Base-by-base conservation (phyloP, 208 protist genomes). In the Trypanosoma cruzi region DNA sequence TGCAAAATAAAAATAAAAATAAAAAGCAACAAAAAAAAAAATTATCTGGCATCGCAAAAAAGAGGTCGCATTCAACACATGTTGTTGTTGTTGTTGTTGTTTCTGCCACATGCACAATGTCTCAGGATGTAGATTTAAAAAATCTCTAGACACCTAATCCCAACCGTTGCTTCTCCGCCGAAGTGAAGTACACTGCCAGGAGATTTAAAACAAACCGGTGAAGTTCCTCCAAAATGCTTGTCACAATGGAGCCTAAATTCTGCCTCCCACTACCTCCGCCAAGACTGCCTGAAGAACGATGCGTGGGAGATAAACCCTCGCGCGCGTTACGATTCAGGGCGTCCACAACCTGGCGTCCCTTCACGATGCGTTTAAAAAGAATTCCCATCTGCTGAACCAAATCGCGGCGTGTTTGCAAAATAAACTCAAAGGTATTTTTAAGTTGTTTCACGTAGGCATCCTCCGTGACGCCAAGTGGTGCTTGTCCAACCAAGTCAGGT, bases 341-440 rank as follows among this genome's bases (percentile, higher is more conserved):
- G 20, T 90, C 86, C 22, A 91, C 71, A 40, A 90, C 84, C 72
- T 92, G 85, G 24, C 74, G 75, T 31, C 82, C 86, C 64, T 82
- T 91, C 10, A 76, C 58, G 16, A 79, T 84, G 5, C 86, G 75
- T 66, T 81, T 80, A 13, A 82, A 59, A 53, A 95, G 75, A 53
- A 89, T 20, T 36, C 68, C 81, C 4, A 95, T 62, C 55, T 82
- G 77, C 60, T 92, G 84, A n/a, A 88, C 86, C 0, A 95, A 76
- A 22, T 79, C 63, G 2, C 80, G 75, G 4, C 89, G 81, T 50
- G 89, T 95, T 53, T 82, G 80, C 44, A 95, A 75, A 65, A 95
- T 92, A 62, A 95, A 95, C 70, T 95, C 89, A 68, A 95, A 92
- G 34, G 88, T 77, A 5, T 67, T 69, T 58, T 80, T 80, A 57